Evolutionary conservation across 2,329 filamentous ascomycete genomes (phyloP).

Genomic region (Tolypocladium nubicola): DNA sequence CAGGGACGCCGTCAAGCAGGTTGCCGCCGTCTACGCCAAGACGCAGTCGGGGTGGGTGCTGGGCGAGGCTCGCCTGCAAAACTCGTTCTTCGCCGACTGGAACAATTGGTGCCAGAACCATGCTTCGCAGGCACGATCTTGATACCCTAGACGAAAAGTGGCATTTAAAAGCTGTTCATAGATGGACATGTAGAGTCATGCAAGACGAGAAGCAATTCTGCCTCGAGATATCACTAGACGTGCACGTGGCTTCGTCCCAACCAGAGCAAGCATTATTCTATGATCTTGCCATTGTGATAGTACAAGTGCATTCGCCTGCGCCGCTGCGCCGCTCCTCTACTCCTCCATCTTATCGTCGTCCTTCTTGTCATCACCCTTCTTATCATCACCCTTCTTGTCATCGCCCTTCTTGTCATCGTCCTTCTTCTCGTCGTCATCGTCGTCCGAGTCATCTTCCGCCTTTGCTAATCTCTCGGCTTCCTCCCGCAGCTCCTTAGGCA

Average conservation of each 20-base stretch:
- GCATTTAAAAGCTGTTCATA: slow-evolving; percentile 1
- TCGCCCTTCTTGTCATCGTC: slow-evolving; percentile 76
- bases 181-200: background rate
- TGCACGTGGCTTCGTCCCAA: background rate
- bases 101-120: slow-evolving; percentile 58
- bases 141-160: slow-evolving; percentile 2
- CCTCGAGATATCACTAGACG: background rate
- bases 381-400: slow-evolving; percentile 76
- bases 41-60: slow-evolving; percentile 48
- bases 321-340: slow-evolving; percentile 31
- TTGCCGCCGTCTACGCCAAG: slow-evolving; percentile 54
- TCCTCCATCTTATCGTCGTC: slow-evolving; percentile 81
- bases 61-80: slow-evolving; percentile 49
- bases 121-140: slow-evolving; percentile 21
- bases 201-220: background rate
- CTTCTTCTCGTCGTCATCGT: slow-evolving; percentile 63
- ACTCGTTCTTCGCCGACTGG: slow-evolving; percentile 61
- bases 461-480: slow-evolving; percentile 91
- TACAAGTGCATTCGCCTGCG: slow-evolving; percentile 18
- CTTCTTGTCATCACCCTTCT: slow-evolving; percentile 56
- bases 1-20: slow-evolving; percentile 37
- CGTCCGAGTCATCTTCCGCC: slow-evolving; percentile 78
- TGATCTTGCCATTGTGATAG: slow-evolving; percentile 23
- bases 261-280: slow-evolving; percentile 23
- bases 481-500: slow-evolving; percentile 80